phyloP scores from a whole-genome alignment of 495 filamentous ascomycete genomes.

The Xylaria acuta region DNA sequence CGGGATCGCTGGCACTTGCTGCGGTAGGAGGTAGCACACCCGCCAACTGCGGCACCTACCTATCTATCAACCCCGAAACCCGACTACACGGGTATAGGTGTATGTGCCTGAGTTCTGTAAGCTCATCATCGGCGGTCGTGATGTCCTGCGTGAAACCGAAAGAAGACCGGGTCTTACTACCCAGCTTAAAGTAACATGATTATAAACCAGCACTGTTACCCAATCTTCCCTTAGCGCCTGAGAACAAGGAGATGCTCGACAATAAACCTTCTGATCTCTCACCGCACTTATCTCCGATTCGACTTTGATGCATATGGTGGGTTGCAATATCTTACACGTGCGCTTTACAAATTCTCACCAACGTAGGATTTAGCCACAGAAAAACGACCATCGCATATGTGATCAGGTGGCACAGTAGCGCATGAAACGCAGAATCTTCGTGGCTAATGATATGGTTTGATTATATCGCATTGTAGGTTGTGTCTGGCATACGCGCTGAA shows the following conservation, averaged over 20 bases:
- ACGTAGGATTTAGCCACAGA: conserved; percentile 9
- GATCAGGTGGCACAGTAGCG: conserved; percentile 15
- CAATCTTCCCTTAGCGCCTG: conserved; percentile 10
- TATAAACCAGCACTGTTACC: background rate
- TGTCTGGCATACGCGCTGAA: conserved; percentile 17
- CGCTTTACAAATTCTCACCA: conserved; percentile 8
- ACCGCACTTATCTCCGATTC: background rate
- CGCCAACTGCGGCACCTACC: background rate
- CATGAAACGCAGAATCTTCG: background rate
- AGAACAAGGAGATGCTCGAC: background rate
- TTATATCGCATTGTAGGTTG: conserved; percentile 21
- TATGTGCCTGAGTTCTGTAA: background rate
- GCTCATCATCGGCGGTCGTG: background rate
- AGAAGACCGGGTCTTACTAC: background rate
- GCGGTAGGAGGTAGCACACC: background rate
- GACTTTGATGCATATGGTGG: conserved; percentile 22
- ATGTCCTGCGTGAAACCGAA: background rate
- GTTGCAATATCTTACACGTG: conserved; percentile 30
- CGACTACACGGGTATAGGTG: background rate
- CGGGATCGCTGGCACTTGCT: conserved; percentile 12
- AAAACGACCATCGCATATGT: conserved; percentile 29
- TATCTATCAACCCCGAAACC: background rate
- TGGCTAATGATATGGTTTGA: background rate
- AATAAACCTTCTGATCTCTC: background rate
- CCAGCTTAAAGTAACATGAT: background rate